Evolutionary conservation across 345 rosid species (phyloP).

Genomic region (Excoecaria cochinchinensis): DNA sequence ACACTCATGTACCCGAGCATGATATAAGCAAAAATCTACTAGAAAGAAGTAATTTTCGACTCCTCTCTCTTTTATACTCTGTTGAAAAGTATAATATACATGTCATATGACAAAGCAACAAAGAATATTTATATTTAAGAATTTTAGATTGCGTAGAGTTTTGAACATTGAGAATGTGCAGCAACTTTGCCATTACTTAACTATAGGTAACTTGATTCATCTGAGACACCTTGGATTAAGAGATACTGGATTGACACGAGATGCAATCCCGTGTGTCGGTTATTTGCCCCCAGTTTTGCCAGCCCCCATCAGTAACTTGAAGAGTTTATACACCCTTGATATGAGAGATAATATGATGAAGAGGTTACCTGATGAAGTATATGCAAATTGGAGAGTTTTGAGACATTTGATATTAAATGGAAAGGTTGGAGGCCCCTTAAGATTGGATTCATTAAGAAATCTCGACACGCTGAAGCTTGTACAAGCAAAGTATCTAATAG

Average conservation of each 20-base stretch:
- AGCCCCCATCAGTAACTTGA: neutral
- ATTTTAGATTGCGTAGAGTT: neutral
- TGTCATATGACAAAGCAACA: neutral
- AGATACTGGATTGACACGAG: neutral
- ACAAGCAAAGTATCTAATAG: no score
- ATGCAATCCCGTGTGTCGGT: no score
- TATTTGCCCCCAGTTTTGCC: neutral
- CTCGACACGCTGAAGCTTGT: no score
- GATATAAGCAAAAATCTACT: neutral
- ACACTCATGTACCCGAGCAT: no score
- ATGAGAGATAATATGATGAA: neutral
- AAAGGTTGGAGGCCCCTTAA: no score
- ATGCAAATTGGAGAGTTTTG: no score
- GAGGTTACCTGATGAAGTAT: neutral
- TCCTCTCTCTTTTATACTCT: neutral
- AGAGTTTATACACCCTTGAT: conserved; percentile 2
- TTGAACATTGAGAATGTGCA: neutral
- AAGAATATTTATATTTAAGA: neutral
- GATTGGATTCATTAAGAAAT: no score
- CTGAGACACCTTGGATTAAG: neutral
- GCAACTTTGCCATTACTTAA: neutral
- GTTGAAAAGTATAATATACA: no score
- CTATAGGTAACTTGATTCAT: neutral
- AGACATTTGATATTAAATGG: no score
- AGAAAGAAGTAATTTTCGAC: neutral